phyloP scores from a whole-genome alignment of 176 grass and related monocot species.

The Juncus effusus region DNA sequence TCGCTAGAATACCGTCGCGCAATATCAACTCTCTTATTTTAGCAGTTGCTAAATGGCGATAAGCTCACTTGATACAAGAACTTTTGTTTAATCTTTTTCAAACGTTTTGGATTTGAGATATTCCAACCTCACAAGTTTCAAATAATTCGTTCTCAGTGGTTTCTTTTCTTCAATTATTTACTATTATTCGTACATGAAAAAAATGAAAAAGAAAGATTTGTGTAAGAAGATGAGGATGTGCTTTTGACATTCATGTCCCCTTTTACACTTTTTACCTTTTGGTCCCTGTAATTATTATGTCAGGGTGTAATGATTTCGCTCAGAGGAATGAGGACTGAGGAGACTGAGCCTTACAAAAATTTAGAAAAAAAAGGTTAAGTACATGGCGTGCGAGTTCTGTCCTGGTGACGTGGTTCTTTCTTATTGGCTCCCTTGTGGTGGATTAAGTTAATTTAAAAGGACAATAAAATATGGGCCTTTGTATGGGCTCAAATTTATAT shows the following conservation, averaged over 20 bases:
- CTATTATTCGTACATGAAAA: too few relatives aligned
- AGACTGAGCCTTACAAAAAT: constrained; percentile 8
- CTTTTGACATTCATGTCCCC: constrained; percentile 16
- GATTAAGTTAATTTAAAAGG: neutral
- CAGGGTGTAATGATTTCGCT: constrained; percentile 23
- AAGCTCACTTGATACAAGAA: too few relatives aligned
- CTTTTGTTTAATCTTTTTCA: too few relatives aligned
- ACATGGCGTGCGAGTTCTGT: constrained; percentile 24
- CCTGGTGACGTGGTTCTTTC: constrained; percentile 14
- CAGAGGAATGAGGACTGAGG: constrained; percentile 7
- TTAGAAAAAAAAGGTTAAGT: constrained; percentile 20
- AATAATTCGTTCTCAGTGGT: too few relatives aligned
- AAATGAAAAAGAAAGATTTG: too few relatives aligned
- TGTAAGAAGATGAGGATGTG: constrained; percentile 1
- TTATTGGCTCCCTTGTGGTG: constrained; percentile 1
- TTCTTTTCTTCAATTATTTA: too few relatives aligned
- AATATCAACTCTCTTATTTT: too few relatives aligned
- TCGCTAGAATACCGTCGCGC: too few relatives aligned
- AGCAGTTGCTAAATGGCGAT: too few relatives aligned
- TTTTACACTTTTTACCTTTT: constrained; percentile 25
- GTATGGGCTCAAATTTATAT: neutral
- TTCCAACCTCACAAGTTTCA: too few relatives aligned
- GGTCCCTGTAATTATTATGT: constrained; percentile 29
- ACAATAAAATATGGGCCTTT: neutral
- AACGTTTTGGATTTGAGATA: too few relatives aligned